Percentiles rank a stretch among this genome's conserved stretches.
phyloP scores from a whole-genome alignment of 108 stramenopile genomes.

The Stephanodiscus triporus region DNA sequence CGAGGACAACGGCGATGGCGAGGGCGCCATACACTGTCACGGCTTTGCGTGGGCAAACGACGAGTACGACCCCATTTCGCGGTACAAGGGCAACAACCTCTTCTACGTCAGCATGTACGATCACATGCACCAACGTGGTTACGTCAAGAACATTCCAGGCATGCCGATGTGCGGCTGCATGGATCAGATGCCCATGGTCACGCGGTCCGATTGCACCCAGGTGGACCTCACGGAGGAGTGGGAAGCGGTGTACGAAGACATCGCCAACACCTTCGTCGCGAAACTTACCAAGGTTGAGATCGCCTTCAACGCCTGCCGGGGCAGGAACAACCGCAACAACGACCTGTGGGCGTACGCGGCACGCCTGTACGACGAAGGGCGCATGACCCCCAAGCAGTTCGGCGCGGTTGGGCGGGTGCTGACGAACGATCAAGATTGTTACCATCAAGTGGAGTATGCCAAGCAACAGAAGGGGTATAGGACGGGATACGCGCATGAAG shows the following conservation, averaged over 20 bases:
- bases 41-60: slow-evolving; percentile 59
- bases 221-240: slow-evolving; percentile 26
- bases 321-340: slow-evolving; percentile 41
- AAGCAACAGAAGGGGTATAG: slow-evolving; percentile 20
- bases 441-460: slow-evolving; percentile 13
- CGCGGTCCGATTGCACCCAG: slow-evolving; percentile 54
- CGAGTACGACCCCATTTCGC: slow-evolving; percentile 12
- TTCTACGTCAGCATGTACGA: slow-evolving; percentile 65
- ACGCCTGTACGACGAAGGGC: slow-evolving; percentile 42
- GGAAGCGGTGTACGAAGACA: slow-evolving; percentile 37
- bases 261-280: slow-evolving; percentile 6
- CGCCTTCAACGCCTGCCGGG: slow-evolving; percentile 47
- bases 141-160: slow-evolving; percentile 40
- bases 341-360: slow-evolving; percentile 52
- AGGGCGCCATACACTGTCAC: slow-evolving; percentile 60
- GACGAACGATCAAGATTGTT: slow-evolving; percentile 24
- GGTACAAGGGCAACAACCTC: slow-evolving; percentile 58
- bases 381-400: slow-evolving; percentile 26
- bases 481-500: slow-evolving; percentile 37
- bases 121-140: slow-evolving; percentile 55
- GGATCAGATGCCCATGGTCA: slow-evolving; percentile 46
- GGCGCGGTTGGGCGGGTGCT: slow-evolving; percentile 24
- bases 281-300: slow-evolving; percentile 19
- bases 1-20: slow-evolving; percentile 28
- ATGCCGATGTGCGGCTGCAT: slow-evolving; percentile 46